These are phyloP conservation scores for Gaeumannomyces tritici DNA, from an alignment of 2,329 filamentous ascomycete genomes.

Conservation along the genomic window DNA sequence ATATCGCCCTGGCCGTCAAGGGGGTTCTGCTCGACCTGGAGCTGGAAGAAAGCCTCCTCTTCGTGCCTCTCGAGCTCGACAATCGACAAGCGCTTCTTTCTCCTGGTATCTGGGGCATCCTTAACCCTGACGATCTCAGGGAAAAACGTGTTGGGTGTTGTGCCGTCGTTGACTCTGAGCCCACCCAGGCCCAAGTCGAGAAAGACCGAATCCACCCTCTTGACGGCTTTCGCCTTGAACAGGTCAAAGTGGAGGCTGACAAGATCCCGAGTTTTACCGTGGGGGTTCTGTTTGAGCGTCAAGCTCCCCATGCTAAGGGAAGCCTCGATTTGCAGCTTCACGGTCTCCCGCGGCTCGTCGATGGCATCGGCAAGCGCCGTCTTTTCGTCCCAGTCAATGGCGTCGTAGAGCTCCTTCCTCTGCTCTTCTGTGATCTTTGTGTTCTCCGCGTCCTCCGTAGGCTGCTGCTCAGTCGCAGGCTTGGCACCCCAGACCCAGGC, in stretches of 20 bases:
- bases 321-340: slow-evolving; percentile 88
- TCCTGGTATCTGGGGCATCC: slow-evolving; percentile 53
- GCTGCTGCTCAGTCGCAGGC: slow-evolving; percentile 37
- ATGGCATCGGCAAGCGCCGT: slow-evolving; percentile 78
- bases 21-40: slow-evolving; percentile 91
- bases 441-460: slow-evolving; percentile 58
- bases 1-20: slow-evolving; percentile 88
- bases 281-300: slow-evolving; percentile 77
- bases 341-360: slow-evolving; percentile 79
- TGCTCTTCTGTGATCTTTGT: slow-evolving; percentile 91
- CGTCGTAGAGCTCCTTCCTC: slow-evolving; percentile 90
- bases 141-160: slow-evolving; percentile 81
- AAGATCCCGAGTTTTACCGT: slow-evolving; percentile 69
- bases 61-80: slow-evolving; percentile 37
- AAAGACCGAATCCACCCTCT: slow-evolving; percentile 84
- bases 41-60: slow-evolving; percentile 77
- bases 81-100: slow-evolving; percentile 39
- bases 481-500: slow-evolving; percentile 88
- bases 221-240: slow-evolving; percentile 82
- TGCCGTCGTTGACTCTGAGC: slow-evolving; percentile 90
- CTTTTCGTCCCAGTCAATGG: slow-evolving; percentile 98
- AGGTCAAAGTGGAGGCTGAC: slow-evolving; percentile 89
- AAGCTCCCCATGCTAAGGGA: slow-evolving; percentile 95
- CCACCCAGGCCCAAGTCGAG: slow-evolving; percentile 85
- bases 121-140: slow-evolving; percentile 96